Conservation (phyloP, 2,329 filamentous ascomycete genomes). For the Sporothrix schenckii region DNA sequence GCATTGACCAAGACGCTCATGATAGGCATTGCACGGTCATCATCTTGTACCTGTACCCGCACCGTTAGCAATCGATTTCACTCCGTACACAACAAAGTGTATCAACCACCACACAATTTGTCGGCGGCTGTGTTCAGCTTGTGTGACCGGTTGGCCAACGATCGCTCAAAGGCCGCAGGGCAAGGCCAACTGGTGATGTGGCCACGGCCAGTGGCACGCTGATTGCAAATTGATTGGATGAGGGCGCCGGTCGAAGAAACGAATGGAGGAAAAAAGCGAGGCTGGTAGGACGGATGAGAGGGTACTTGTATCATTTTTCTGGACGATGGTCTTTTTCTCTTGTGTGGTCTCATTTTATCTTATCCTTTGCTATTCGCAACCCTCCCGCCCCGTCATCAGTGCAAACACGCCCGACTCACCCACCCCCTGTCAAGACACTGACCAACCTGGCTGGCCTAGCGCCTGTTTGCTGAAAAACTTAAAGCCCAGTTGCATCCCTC, state of each 20-base stretch:
- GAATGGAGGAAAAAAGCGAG: background rate
- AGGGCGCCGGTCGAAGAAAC: slow-evolving; percentile 2
- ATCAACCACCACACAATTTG: background rate
- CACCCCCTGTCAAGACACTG: slow-evolving; percentile 5
- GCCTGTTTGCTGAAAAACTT: slow-evolving; percentile 27
- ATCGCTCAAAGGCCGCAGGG: background rate
- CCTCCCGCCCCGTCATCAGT: background rate
- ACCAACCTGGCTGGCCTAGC: slow-evolving; percentile 8
- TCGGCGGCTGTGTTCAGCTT: slow-evolving; percentile 15
- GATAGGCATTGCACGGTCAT: background rate
- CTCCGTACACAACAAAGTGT: background rate
- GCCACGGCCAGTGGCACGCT: slow-evolving; percentile 7
- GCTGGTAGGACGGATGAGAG: background rate
- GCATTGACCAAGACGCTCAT: background rate
- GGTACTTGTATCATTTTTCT: slow-evolving; percentile 2
- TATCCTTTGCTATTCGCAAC: background rate
- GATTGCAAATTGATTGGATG: slow-evolving; percentile 6
- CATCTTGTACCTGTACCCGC: slow-evolving; percentile 18
- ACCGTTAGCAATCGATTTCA: background rate
- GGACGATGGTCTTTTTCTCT: background rate
- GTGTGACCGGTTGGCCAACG: background rate
- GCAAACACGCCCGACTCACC: background rate
- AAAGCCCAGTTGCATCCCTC: slow-evolving; percentile 37
- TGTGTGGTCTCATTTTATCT: background rate
- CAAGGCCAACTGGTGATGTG: background rate